Base-by-base conservation (phyloP, 805 yeast genomes). In the Metschnikowia reukaufii region DNA sequence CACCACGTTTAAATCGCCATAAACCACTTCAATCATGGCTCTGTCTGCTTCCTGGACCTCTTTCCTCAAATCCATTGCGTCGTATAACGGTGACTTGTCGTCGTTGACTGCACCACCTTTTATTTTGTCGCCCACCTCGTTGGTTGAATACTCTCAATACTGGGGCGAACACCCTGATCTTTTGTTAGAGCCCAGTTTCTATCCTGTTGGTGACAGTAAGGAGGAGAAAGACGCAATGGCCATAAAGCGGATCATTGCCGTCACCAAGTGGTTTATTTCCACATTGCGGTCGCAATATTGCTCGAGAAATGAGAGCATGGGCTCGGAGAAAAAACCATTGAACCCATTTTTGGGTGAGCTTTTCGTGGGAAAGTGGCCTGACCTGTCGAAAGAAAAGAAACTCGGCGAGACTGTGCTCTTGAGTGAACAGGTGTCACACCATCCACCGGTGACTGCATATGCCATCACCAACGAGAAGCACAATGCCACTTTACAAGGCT, bases 71-170 rank as follows among this genome's bases (percentile, higher is more conserved):
- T 88, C 96, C 34, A 81, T 92, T 53, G 94, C 97, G 27, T 82
- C 95, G 4, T 92, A 88, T 68, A 89, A 90, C 57, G 97, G 97
- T 36, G 99, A 94, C 64, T 73, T 94, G 52, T 88, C 97, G 16
- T 82, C 96, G 3, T 73, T 94, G 62, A 91, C 99, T 2, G 99
- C 99, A 3, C 99, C 99, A 16, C 97, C 98, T 7, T 94, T 92
- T 70, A 94, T 94, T 55, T 75, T 94, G 54, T 88, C 96, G 4
- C 89, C 97, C 19, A 84, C 87, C 5, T 91, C 97, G 2, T 76
- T 89, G 58, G 82, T 82, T 29, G 99, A 94, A 72, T 94, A 88
- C 68, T 86, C 97, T 18, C 92, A 88, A 66, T 94, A 88, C 70
- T 94, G 99, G 97, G 88, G 90, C 39, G 96, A 91, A 63, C 92